A percentile compares a stretch with the other conserved stretches of the same genome.
Evolutionary conservation across 169 alveolate species (phyloP).

Genomic region (Cryptosporidium viatorum): DNA sequence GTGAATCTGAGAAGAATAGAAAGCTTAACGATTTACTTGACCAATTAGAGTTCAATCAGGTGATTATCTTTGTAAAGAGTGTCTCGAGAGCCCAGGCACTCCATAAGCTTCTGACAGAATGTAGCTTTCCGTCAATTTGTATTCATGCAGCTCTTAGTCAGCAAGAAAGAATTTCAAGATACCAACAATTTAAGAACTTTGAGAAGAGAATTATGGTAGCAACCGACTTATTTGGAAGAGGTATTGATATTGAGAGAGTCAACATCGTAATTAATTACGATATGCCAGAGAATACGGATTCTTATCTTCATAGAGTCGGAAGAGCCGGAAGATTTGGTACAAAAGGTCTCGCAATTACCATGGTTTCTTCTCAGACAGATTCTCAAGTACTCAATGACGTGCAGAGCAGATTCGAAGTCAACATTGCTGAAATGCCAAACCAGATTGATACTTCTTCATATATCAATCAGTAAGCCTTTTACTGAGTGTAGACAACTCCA

Average conservation of each 20-base stretch:
- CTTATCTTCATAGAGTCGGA: constrained; percentile 94
- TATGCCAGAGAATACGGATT: constrained; percentile 94
- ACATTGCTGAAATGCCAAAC: constrained; percentile 96
- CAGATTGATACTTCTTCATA: constrained; percentile 92
- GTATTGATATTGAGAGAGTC: constrained; percentile 99
- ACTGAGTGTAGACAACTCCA: neutral
- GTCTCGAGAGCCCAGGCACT: constrained; percentile 95
- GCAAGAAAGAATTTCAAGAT: constrained; percentile 92
- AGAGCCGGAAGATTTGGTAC: constrained; percentile 99
- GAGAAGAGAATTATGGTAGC: constrained; percentile 99
- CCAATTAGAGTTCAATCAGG: constrained; percentile 97
- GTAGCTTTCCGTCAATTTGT: constrained; percentile 99
- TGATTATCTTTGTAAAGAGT: constrained; percentile 97
- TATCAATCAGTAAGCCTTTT: constrained; percentile 79
- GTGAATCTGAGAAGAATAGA: constrained; percentile 97
- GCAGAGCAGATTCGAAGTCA: constrained; percentile 97
- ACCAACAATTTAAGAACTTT: constrained; percentile 96
- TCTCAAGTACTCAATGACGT: constrained; percentile 94
- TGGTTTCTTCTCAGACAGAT: constrained; percentile 94
- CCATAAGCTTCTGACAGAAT: constrained; percentile 93
- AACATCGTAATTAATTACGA: constrained; percentile 99
- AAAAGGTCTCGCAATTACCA: constrained; percentile 98
- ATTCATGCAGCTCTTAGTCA: constrained; percentile 95
- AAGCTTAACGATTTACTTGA: constrained; percentile 96
- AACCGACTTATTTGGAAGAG: constrained; percentile 99